Conservation (phyloP, 306 rosid species). For the Malus sylvestris region DNA sequence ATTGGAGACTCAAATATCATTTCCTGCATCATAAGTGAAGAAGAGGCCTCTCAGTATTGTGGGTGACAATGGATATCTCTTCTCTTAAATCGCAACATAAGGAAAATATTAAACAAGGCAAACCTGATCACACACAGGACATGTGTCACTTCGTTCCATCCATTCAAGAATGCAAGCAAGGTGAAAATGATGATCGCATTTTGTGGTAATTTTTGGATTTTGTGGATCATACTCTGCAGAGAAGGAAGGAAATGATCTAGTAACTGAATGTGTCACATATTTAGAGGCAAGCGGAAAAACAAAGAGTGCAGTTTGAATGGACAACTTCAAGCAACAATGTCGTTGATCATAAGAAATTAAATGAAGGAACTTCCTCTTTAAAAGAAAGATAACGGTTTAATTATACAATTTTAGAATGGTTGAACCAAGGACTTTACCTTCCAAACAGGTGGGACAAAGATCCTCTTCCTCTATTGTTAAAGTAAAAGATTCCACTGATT, state of each 20-base stretch:
- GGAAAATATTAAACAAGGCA: constrained; percentile 11
- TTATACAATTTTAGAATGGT: background rate
- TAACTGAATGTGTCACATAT: constrained; percentile 3
- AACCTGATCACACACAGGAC: constrained; percentile 95
- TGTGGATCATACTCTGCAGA: constrained; percentile 68
- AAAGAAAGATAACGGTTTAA: background rate
- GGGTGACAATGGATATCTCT: background rate
- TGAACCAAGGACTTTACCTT: constrained; percentile 47
- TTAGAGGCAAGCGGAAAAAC: background rate
- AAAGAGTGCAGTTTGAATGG: background rate
- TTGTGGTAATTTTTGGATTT: constrained; percentile 67
- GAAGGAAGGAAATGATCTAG: constrained; percentile 15
- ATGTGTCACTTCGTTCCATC: constrained; percentile 92
- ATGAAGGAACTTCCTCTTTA: background rate
- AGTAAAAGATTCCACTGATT: constrained; percentile 40
- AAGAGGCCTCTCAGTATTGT: background rate
- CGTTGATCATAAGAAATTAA: background rate
- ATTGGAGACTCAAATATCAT: constrained; percentile 65
- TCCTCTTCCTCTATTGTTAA: constrained; percentile 67
- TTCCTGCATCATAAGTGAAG: constrained; percentile 51
- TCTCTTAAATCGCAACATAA: background rate
- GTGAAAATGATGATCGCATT: constrained; percentile 90
- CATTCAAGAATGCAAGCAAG: constrained; percentile 97
- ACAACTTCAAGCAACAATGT: background rate
- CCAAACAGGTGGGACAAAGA: constrained; percentile 88